Base-by-base conservation (phyloP, 805 yeast genomes). In the Ogataea chonburiensis region DNA sequence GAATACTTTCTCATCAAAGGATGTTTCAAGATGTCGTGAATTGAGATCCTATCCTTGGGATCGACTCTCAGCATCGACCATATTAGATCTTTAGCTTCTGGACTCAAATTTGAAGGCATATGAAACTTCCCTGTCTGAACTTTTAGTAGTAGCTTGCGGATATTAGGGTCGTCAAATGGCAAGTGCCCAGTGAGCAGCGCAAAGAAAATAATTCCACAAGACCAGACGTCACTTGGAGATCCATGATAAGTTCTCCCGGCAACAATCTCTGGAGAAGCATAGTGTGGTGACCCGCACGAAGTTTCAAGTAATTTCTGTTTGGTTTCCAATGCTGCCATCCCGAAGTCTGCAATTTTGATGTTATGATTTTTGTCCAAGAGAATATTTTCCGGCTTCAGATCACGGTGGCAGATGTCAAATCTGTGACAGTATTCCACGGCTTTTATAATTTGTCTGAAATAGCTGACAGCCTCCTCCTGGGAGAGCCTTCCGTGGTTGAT, bases 251-350 rank as follows among this genome's bases (percentile, higher is more conserved):
- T 75, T 51, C 75, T 73, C 12, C 93, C 91, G 51, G 79, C 72
- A 13, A 85, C 91, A 45, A 85, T 84, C 61, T 85, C 94, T 0
- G 94, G 94, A 3, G 94, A 85, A 5, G 93, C 93, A 59, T 85
- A 85, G 64, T 85, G 94, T 13, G 94, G 94, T 15, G 89, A 81
- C 4, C 94, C 94, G 65, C 94, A 85, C 11, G 86, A 78, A 4
- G 94, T 85, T 58, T 82, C 87, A 35, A 85, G 65, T 37, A 85
- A 63, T 56, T 75, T 75, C 36, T 80, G 86, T 38, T 77, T 77
- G 43, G 79, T 72, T 56, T 85, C 91, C 42, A 85, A 66, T 15
- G 93, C 93, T 17, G 94, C 94, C 94, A 85, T 85, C 37, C 94
- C 94, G 54, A 85, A 85, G 63, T 85, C 94, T 3, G 93, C 93